Evolutionary conservation across 1,284 basidiomycete species (phyloP).

Genomic region (Trichosporon asahii): DNA sequence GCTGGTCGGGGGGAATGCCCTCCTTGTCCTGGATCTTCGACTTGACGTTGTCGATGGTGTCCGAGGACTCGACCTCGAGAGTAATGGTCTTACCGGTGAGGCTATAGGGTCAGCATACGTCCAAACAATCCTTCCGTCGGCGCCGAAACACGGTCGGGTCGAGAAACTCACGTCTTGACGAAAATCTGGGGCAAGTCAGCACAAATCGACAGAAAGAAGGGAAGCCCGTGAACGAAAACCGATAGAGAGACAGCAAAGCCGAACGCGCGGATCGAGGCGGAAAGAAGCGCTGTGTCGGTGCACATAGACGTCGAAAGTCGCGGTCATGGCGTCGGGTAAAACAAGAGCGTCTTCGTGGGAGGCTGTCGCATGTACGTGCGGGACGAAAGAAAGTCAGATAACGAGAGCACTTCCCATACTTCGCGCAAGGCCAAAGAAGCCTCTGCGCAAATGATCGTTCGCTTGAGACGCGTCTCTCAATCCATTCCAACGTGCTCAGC

Average conservation of each 20-base stretch:
- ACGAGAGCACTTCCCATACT: too few species aligned
- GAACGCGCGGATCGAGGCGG: too few species aligned
- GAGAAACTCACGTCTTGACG: conserved; percentile 53
- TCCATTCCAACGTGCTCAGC: not conserved
- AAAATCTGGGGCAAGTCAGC: conserved; percentile 49
- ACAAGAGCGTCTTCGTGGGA: too few species aligned
- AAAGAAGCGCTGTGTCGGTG: too few species aligned
- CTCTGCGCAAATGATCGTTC: too few species aligned
- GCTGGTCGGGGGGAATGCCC: conserved; percentile 86
- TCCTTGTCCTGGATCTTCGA: conserved; percentile 61
- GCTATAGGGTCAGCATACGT: conserved; percentile 41
- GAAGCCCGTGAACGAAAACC: not conserved
- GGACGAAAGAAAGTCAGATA: too few species aligned
- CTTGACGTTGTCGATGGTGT: conserved; percentile 64
- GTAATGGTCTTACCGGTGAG: conserved; percentile 61
- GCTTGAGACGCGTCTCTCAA: not conserved
- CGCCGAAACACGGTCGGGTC: too few species aligned
- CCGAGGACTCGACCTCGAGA: conserved; percentile 59
- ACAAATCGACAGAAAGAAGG: not conserved
- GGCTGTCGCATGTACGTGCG: too few species aligned
- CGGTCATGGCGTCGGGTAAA: too few species aligned
- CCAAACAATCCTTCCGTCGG: too few species aligned
- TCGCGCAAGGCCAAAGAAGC: too few species aligned
- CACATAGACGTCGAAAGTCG: not conserved
- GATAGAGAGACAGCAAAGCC: not conserved